phyloP scores from a whole-genome alignment of 2,329 filamentous ascomycete species.

The Zymoseptoria brevis region DNA sequence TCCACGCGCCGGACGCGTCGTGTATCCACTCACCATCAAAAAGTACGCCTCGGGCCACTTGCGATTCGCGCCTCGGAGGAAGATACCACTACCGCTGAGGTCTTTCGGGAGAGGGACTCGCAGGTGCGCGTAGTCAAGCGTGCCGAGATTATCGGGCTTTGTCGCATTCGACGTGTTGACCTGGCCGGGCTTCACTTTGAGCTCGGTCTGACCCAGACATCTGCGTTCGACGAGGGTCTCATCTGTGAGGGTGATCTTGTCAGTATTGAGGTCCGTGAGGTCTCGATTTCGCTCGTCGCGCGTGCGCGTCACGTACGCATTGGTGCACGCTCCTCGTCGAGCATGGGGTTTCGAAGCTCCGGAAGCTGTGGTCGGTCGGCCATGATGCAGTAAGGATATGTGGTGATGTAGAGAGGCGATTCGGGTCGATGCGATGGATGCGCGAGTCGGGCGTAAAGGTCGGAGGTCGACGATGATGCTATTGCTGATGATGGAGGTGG shows the following conservation, averaged over 20 bases:
- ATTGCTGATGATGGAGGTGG: not conserved
- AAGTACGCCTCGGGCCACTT: constrained; percentile 83
- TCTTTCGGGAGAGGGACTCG: constrained; percentile 88
- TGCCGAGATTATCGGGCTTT: constrained; percentile 65
- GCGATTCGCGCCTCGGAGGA: constrained; percentile 59
- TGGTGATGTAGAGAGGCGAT: not conserved
- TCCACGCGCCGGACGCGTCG: constrained; percentile 4
- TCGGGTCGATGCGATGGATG: not conserved
- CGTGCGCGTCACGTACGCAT: constrained; percentile 45
- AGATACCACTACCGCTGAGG: constrained; percentile 80
- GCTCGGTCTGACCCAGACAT: constrained; percentile 84
- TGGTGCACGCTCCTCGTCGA: constrained; percentile 55
- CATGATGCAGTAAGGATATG: constrained; percentile 9
- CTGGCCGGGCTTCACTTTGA: constrained; percentile 72
- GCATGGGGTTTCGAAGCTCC: constrained; percentile 55
- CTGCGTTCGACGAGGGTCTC: constrained; percentile 66
- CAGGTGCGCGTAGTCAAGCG: constrained; percentile 93
- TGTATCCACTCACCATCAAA: constrained; percentile 54
- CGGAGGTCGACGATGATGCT: not conserved
- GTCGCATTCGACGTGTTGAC: constrained; percentile 62
- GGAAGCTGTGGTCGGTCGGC: constrained; percentile 41
- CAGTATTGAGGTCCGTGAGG: not conserved
- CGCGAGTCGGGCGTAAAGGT: not conserved
- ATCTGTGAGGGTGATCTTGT: constrained; percentile 26
- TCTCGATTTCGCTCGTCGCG: constrained; percentile 1